Conservation (phyloP, 768 basidiomycete genomes). For the Termitomyces sp. region DNA sequence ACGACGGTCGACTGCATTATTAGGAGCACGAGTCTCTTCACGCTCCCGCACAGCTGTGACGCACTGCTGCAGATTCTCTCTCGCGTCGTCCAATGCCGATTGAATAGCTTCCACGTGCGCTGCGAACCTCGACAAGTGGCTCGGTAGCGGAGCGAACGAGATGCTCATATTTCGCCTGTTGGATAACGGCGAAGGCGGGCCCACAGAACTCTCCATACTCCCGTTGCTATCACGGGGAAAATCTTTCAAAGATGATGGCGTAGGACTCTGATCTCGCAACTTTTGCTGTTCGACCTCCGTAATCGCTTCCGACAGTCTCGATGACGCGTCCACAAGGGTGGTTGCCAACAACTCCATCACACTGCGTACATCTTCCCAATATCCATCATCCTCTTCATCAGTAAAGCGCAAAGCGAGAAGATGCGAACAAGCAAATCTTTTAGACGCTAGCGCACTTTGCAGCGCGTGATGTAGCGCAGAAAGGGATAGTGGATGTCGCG, state of each 20-base stretch:
- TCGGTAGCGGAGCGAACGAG: conserved; percentile 77
- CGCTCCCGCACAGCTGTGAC: conserved; percentile 56
- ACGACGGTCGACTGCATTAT: conserved; percentile 8
- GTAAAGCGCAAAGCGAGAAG: conserved; percentile 74
- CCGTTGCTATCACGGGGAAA: conserved; percentile 13
- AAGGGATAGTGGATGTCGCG: conserved; percentile 67
- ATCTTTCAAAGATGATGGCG: conserved; percentile 25
- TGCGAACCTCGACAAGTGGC: conserved; percentile 65
- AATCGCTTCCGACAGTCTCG: conserved; percentile 61
- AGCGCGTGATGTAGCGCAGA: conserved; percentile 60
- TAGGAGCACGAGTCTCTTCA: conserved; percentile 30
- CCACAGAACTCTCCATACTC: conserved; percentile 6
- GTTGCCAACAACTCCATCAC: conserved; percentile 70
- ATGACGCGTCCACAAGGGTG: conserved; percentile 63
- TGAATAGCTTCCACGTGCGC: conserved; percentile 72
- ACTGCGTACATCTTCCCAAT: conserved; percentile 84
- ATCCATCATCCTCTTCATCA: conserved; percentile 69
- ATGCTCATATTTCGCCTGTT: conserved; percentile 12
- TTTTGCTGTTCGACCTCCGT: conserved; percentile 56
- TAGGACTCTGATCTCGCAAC: conserved; percentile 50
- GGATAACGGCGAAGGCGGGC: background rate
- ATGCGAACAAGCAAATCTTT: conserved; percentile 77
- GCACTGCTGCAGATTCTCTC: conserved; percentile 63
- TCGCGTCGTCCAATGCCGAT: conserved; percentile 68
- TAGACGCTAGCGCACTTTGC: conserved; percentile 67